Base-by-base conservation (phyloP, 2,329 filamentous ascomycete species). In the Boeremia exigua region DNA sequence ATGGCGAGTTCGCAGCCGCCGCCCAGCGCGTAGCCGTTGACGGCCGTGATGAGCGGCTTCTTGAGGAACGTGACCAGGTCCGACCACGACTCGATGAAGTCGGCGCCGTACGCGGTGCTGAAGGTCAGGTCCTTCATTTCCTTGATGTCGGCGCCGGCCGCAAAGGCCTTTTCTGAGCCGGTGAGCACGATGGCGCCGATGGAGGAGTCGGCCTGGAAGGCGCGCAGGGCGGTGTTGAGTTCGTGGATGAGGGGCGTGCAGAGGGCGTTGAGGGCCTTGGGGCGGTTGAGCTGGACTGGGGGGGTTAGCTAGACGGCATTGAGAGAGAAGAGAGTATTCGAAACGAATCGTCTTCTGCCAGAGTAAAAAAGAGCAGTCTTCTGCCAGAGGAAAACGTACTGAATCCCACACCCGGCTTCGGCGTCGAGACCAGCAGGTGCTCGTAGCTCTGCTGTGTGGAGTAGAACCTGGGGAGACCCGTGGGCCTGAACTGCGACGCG, bases 1-100 rank as follows among this genome's bases (percentile, higher is more conserved):
- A 99, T 90, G 45, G 95, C 93, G 12, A 99, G 85, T 81, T 99
- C 95, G 75, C 95, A 99, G 42, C 95, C 95, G 48, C 95, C 95
- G 25, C 95, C 95, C 1, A 99, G 85, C 14, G 95, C 95, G 73
- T 97, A 93, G 15, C 95, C 95, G 9, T 95, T 95, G 2, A 99
- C 93, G 23, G 95, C 95, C 12, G 91, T 91, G 63, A 99, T 93
- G 70, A 98, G 87, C 49, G 95, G 95, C 76, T 96, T 98, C 80
- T 96, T 96, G 75, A 98, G 83, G 59, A 86, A 82, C 17, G 88
- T 91, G 25, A 92, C 90, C 42, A 97, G 85, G 60, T 89, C 84
- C 6, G 92, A 96, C 95, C 95, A 99, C 9, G 87, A 87, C 75
- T 96, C 92, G 77, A 99, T 98, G 77, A 99, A 99, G 73, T 96